Evolutionary conservation across 768 basidiomycete genomes (phyloP), one percentile per base, ranked within the genome.

Genomic region (Calocera cornea): DNA sequence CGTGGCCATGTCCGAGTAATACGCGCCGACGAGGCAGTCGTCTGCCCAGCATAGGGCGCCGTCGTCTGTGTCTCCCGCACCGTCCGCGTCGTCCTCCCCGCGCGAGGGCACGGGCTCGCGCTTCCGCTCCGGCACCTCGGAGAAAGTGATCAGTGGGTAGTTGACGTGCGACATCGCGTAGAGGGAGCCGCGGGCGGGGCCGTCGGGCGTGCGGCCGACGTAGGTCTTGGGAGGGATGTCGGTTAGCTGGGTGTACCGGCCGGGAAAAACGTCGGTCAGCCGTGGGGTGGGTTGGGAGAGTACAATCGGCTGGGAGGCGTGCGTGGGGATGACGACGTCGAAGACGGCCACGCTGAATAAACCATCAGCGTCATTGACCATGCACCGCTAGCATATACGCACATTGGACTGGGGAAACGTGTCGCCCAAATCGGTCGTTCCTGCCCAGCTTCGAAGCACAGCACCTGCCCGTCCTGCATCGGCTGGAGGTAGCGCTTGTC

Each of bases 211-310:
- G 19, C 89, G 77, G 1, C 93, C 93, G 22, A 97, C 86, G 74
- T 89, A 97, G 0, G 92, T 92, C 0, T 84, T 82, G 33, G 87
- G 82, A 2, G 81, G 82, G 31, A 81, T 77, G 12, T 84, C 77
- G n/a, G 79, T 79, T 8, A 76, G 75, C 49, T 73, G 74, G 0
- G 74, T 70, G 44, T 65, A 33, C 29, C 36, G 67, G 34, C 29
- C 74, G 11, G 87, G 86, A 36, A 93, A 80, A 8, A 95, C 79
- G 36, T 92, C 87, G 22, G 86, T 81, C 1, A 93, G 80, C 36
- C 84, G 82, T 0, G 90, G 87, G 1, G 84, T 87, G 14, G 95
- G 94, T 74, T 97, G 95, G 16, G 93, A 85, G 12, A 97, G 84
- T 8, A 92, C 87, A 72, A 95, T 87, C 1, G 93, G 86, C 8